Base-by-base conservation (phyloP, 768 basidiomycete genomes). In the Chalciporus chontae region DNA sequence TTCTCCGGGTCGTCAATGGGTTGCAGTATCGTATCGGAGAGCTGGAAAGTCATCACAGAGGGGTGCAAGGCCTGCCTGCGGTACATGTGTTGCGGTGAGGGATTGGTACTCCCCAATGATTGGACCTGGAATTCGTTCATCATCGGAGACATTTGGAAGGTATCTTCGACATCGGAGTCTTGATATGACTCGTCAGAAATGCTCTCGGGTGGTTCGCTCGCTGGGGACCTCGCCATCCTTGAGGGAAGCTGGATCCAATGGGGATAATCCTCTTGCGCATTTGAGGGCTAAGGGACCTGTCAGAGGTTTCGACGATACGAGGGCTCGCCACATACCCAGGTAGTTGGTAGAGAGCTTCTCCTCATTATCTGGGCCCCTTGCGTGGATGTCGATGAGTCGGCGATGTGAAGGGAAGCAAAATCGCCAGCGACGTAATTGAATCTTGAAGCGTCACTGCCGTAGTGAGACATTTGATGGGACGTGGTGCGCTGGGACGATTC, bases 401-500 rank as follows among this genome's bases (percentile, higher is more conserved):
- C 40, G 43, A 56, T 45, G 40, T 56, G 48, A 3, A 56, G 26
- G 7, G 48, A 39, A 8, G 50, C 19, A 43, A 54, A 42, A 50
- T 53, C 53, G 37, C 48, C 46, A 8, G 61, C 24, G n/a, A 54
- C 19, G 41, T 47, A 42, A 44, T 45, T 32, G 47, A 54, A 55
- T 45, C 43, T 52, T 17, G 57, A 50, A 4, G 54, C 40, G 41
- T 47, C 64, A 18, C 26, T 47, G 24, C 43, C 17, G 43, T 66
- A 51, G 40, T 53, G 46, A 1, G 58, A 48, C 43, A 56, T 45
- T 29, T 50, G 41, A 48, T 57, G 47, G 3, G 68, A 62, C 2
- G 64, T 62, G 24, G 69, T 59, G 23, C 67, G 61, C 26, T 70
- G 67, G 3, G 67, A 65, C 0, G 67, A 68, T 39, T 63, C 65